Base-by-base conservation (phyloP, 306 rosid species). In the Comarum palustre region DNA sequence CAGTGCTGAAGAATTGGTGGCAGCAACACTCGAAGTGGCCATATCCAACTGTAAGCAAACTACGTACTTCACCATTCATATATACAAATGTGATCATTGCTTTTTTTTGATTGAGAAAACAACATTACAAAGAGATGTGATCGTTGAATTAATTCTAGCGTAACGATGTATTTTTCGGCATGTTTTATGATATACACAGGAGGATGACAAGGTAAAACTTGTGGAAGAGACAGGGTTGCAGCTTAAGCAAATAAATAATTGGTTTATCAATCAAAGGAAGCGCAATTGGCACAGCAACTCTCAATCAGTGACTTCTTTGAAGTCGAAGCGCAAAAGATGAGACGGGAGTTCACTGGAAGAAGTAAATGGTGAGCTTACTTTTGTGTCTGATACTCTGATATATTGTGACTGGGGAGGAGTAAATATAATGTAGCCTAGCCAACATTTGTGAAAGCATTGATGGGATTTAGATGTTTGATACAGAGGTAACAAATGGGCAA, bases 11-110 rank as follows among this genome's bases (percentile, higher is more conserved):
- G 82, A 91, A 50, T 77, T 95, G 99, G 99, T 95, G 99, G 99
- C 97, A 88, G 76, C 96, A 91, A 67, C 99, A 95, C 83, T 91
- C 99, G 2, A 95, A 91, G 83, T 95, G 97, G 99, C 99, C 99
- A 24, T 95, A 95, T 76, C 99, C 99, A 77, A 95, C 99, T 75
- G 99, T 95, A 85, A 80, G 96, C 50, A 19, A 58, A 46, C 13
- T 16, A 57, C 6, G 9, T 16, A 57, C 6, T 66, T 52, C 52
- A 39, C 70, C 27, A 43, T 62, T 39, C 12, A 42, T 32, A 11
- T 6, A 25, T 64, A 16, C 38, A 34, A 41, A 41, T 41, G 13
- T 10, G 45, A 41, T 41, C 45, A 16, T 32, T 61, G 66, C 7
- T 29, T 29, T 29, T 29, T 29, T 29, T 29, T 29, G 31, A 29